These are phyloP conservation scores for Yamadazyma trypodendri DNA, from an alignment of 1,139 yeast species.

Conservation along the genomic window DNA sequence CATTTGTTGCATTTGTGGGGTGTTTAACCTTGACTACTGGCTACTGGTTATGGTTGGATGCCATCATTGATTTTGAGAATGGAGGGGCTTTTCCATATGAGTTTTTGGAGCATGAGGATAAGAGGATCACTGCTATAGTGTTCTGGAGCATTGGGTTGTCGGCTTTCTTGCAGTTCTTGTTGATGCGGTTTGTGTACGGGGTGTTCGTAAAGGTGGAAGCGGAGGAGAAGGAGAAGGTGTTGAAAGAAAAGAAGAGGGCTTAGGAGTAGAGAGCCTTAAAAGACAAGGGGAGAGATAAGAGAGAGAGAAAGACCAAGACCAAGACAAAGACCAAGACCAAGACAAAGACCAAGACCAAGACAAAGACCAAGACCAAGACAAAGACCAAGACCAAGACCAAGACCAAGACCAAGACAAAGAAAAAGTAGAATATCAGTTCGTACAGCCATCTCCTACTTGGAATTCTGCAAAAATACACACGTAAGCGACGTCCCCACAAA, in stretches of 20 bases:
- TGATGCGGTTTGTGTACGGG: conserved; percentile 22
- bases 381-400: neutral
- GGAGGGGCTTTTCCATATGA: conserved; percentile 66
- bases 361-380: neutral
- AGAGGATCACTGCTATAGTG: conserved; percentile 40
- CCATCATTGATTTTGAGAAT: conserved; percentile 42
- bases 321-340: neutral
- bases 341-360: neutral
- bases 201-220: conserved; percentile 5
- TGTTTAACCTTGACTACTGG: conserved; percentile 39
- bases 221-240: too few relatives aligned
- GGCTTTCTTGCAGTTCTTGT: conserved; percentile 39
- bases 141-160: conserved; percentile 48
- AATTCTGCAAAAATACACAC: neutral
- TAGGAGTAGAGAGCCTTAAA: too few relatives aligned
- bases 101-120: conserved; percentile 52
- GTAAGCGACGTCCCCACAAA: conserved; percentile 5
- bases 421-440: too few relatives aligned
- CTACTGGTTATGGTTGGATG: conserved; percentile 55
- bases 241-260: too few relatives aligned
- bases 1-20: conserved; percentile 38
- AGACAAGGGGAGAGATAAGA: neutral
- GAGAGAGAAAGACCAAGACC: neutral
- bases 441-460: too few relatives aligned
- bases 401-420: neutral